Percentiles rank a stretch among this genome's conserved stretches.
phyloP scores from a whole-genome alignment of 2,329 filamentous ascomycete species.

The Aspergillus versicolor region DNA sequence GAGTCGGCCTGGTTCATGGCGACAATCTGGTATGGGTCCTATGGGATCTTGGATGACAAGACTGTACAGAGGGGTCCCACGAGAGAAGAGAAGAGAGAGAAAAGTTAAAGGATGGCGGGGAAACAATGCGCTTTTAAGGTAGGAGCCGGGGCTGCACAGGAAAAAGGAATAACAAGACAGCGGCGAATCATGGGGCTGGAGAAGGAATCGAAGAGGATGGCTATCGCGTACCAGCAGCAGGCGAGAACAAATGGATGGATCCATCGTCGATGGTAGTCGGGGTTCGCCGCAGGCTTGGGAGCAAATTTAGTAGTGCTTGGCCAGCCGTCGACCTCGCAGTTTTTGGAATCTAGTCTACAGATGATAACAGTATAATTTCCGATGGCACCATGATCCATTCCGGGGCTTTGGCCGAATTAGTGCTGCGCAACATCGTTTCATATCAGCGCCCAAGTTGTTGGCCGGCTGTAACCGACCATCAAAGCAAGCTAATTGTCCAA shows the following conservation, averaged over 20 bases:
- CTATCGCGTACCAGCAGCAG: constrained; percentile 1
- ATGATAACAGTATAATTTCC: background rate
- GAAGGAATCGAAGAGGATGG: background rate
- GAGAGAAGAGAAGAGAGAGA: background rate
- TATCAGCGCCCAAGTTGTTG: constrained; percentile 1
- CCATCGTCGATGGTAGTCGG: background rate
- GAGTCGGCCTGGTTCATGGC: constrained; percentile 5
- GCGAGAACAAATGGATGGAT: too few species aligned
- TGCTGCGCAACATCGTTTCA: background rate
- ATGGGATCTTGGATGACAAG: background rate
- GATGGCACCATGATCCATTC: constrained; percentile 4
- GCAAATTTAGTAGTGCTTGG: background rate
- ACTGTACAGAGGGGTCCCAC: background rate
- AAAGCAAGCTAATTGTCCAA: background rate
- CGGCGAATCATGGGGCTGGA: background rate
- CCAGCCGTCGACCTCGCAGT: background rate
- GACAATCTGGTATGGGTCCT: background rate
- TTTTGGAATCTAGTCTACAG: background rate
- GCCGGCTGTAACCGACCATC: constrained; percentile 9
- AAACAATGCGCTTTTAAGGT: constrained; percentile 8
- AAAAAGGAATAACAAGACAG: background rate
- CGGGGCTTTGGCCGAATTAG: constrained; percentile 3
- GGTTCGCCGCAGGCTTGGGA: background rate
- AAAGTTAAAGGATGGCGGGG: background rate
- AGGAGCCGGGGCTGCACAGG: background rate